phyloP scores from a whole-genome alignment of 2,329 filamentous ascomycete genomes.

The Calcarisporium arbuscula region DNA sequence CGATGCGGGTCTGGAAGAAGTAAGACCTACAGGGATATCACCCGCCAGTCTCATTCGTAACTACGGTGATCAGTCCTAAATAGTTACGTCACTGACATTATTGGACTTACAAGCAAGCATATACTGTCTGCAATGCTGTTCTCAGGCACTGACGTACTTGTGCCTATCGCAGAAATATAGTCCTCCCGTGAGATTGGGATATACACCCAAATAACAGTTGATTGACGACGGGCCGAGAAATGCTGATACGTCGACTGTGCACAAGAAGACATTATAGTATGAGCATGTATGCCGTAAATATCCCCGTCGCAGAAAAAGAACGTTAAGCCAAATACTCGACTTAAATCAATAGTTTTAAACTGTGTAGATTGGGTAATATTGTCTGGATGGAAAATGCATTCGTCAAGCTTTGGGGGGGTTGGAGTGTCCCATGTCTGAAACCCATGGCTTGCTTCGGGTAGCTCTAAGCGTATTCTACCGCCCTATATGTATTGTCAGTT shows the following conservation, averaged over 20 bases:
- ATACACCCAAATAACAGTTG: constrained; percentile 10
- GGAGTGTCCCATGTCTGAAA: constrained; percentile 12
- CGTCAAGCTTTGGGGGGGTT: constrained; percentile 6
- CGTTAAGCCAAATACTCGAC: constrained; percentile 6
- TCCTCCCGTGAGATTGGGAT: constrained; percentile 10
- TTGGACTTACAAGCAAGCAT: constrained; percentile 8
- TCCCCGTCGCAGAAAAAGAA: constrained; percentile 6
- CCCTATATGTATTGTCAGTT: background rate
- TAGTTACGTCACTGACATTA: background rate
- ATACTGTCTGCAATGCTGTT: background rate
- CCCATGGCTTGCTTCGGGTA: constrained; percentile 4
- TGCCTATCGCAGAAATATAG: constrained; percentile 7
- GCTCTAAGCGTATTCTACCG: constrained; percentile 6
- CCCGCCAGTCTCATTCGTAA: constrained; percentile 11
- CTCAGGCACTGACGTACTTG: background rate
- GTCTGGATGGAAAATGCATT: constrained; percentile 7
- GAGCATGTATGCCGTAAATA: constrained; percentile 11
- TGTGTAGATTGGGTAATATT: constrained; percentile 3
- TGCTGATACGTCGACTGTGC: constrained; percentile 7
- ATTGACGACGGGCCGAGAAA: constrained; percentile 7
- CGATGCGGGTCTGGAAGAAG: constrained; percentile 1
- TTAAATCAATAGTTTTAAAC: constrained; percentile 10
- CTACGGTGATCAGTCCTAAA: constrained; percentile 5
- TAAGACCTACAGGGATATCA: constrained; percentile 7
- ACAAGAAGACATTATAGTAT: constrained; percentile 7